These are phyloP conservation scores for Urochloa ruziziensis DNA, from an alignment of 176 grass and related monocot species.

Conservation along the genomic window DNA sequence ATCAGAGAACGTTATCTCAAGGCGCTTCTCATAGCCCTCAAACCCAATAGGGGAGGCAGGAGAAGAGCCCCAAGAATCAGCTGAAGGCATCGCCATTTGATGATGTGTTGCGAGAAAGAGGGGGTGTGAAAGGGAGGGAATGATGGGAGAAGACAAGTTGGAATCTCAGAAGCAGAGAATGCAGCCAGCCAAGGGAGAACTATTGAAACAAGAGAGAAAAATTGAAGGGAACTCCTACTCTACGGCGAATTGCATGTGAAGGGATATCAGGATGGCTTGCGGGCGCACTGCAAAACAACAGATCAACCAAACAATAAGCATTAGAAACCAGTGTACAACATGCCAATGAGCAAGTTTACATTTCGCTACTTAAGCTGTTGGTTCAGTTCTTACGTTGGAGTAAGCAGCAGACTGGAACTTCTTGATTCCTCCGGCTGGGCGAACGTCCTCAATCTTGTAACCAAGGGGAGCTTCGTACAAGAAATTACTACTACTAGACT, in stretches of 20 bases:
- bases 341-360: background rate
- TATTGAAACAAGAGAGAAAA: conserved; percentile 21
- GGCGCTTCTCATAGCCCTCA: conserved; percentile 93
- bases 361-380: background rate
- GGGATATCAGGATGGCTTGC: conserved; percentile 91
- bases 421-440: conserved; percentile 89
- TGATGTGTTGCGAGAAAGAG: conserved; percentile 32
- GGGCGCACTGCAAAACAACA: conserved; percentile 76
- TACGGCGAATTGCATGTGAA: conserved; percentile 45
- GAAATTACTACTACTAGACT: conserved; percentile 69
- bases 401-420: conserved; percentile 99
- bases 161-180: conserved; percentile 40
- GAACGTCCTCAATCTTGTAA: conserved; percentile 93
- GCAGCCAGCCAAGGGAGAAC: conserved; percentile 63
- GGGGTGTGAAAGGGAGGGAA: conserved; percentile 6
- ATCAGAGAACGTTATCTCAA: conserved; percentile 79
- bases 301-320: conserved; percentile 15
- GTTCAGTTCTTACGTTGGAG: conserved; percentile 79
- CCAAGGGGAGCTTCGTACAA: conserved; percentile 94
- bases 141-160: conserved; percentile 31
- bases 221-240: conserved; percentile 52
- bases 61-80: conserved; percentile 41
- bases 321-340: conserved; percentile 27
- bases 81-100: conserved; percentile 41
- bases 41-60: conserved; percentile 77